phyloP scores from a whole-genome alignment of 2,329 filamentous ascomycete genomes.

The Cadophora sp. region DNA sequence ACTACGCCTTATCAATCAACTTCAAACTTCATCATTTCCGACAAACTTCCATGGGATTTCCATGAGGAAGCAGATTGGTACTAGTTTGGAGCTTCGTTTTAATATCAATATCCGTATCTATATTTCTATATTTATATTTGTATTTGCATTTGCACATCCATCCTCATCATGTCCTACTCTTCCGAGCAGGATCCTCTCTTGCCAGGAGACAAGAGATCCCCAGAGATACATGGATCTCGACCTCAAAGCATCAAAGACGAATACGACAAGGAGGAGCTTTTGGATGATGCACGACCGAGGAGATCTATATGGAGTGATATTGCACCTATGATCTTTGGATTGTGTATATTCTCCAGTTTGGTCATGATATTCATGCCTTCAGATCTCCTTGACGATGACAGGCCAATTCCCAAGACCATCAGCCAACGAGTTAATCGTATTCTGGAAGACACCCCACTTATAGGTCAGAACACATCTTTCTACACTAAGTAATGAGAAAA shows the following conservation, averaged over 20 bases:
- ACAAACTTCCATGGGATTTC: not conserved
- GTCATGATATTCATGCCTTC: slow-evolving; percentile 27
- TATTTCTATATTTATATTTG: not conserved
- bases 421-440: slow-evolving; percentile 51
- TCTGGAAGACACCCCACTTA: slow-evolving; percentile 54
- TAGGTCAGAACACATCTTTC: slow-evolving; percentile 47
- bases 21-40: slow-evolving; percentile 9
- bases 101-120: no score
- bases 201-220: slow-evolving; percentile 36
- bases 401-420: slow-evolving; percentile 37
- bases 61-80: no score
- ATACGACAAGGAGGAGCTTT: not conserved
- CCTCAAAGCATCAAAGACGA: slow-evolving; percentile 36
- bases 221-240: slow-evolving; percentile 41
- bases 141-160: no score
- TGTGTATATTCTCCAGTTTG: slow-evolving; percentile 31
- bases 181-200: slow-evolving; percentile 44
- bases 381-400: slow-evolving; percentile 18
- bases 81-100: no score
- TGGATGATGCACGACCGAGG: not conserved
- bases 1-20: slow-evolving; percentile 11
- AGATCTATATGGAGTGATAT: slow-evolving; percentile 13
- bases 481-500: not conserved
- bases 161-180: slow-evolving; percentile 31
- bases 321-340: slow-evolving; percentile 25